These are phyloP conservation scores for Ceratobasidium sp. DNA, from an alignment of 1,284 basidiomycete species.

Conservation along the genomic window DNA sequence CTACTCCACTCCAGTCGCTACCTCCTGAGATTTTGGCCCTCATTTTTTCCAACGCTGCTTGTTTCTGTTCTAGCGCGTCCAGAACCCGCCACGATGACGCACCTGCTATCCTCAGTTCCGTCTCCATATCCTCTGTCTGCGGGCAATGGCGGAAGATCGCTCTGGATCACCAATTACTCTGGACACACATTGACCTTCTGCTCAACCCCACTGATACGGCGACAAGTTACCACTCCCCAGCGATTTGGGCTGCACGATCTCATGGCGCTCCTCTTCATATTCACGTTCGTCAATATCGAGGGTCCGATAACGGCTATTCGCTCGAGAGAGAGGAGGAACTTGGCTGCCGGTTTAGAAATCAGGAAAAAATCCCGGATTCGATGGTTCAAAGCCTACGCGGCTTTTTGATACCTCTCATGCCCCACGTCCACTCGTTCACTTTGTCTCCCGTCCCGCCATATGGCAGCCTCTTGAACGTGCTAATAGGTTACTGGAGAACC, in stretches of 20 bases:
- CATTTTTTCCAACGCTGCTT: neutral
- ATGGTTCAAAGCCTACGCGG: neutral
- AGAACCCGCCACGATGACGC: neutral
- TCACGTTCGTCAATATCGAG: neutral
- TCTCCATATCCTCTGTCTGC: neutral
- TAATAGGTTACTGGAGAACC: neutral
- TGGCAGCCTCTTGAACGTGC: neutral
- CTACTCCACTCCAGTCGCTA: neutral
- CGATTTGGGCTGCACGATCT: neutral
- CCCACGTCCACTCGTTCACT: neutral
- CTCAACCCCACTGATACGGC: neutral
- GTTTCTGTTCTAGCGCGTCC: neutral
- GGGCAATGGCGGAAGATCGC: constrained; percentile 4
- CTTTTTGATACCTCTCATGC: constrained; percentile 1
- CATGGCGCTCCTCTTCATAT: neutral
- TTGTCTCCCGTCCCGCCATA: neutral
- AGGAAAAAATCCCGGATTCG: neutral
- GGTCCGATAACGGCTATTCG: neutral
- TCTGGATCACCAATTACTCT: neutral
- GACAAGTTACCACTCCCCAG: neutral
- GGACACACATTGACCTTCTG: constrained; percentile 16
- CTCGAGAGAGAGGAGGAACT: neutral
- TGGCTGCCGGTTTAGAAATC: neutral
- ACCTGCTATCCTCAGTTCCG: neutral
- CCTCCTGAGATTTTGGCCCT: neutral